Evolutionary conservation across 768 basidiomycete species (phyloP).

Genomic region (Chlorophyllum brunneum): DNA sequence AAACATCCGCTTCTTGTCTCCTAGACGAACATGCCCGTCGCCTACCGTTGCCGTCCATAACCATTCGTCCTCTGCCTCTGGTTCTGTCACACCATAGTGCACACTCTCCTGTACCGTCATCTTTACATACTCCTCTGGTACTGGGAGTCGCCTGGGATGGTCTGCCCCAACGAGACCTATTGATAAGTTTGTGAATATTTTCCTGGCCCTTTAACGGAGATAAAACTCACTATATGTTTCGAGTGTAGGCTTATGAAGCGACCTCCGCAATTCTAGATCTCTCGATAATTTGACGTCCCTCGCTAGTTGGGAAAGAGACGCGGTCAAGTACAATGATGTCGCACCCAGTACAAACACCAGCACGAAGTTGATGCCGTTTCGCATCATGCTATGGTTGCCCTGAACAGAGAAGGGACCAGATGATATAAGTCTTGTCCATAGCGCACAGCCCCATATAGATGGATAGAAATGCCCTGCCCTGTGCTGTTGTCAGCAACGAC

Average conservation of each 20-base stretch:
- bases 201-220: neutral
- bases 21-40: constrained; percentile 24
- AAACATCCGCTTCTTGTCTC: constrained; percentile 27
- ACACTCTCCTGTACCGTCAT: constrained; percentile 26
- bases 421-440: neutral
- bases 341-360: neutral
- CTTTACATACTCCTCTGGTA: constrained; percentile 22
- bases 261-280: constrained; percentile 1
- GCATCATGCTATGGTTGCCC: neutral
- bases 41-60: constrained; percentile 25
- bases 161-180: constrained; percentile 25
- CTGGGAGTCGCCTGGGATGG: constrained; percentile 25
- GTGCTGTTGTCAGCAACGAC: neutral
- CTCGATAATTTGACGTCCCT: neutral
- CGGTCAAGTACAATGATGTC: constrained; percentile 4
- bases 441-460: neutral
- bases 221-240: constrained; percentile 1
- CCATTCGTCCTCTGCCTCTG: constrained; percentile 27
- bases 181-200: neutral
- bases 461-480: neutral
- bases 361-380: neutral
- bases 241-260: neutral
- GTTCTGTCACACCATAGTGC: constrained; percentile 23
- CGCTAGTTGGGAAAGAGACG: constrained; percentile 5
- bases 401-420: neutral